Conservation (phyloP, 306 rosid species). For the Rosa persica region DNA sequence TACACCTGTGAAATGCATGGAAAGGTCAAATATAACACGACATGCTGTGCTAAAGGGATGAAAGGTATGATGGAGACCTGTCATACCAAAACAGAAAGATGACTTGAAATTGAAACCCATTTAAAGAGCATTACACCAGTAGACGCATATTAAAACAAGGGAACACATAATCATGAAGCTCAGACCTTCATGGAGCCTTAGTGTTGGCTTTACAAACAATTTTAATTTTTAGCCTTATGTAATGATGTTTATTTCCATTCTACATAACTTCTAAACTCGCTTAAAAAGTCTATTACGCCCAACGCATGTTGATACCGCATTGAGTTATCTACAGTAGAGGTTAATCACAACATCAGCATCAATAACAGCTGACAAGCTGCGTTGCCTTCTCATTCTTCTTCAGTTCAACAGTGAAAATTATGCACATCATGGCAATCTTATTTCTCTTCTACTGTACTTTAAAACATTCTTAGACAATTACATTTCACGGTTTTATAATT, state of each 20-base stretch:
- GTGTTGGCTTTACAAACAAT: neutral
- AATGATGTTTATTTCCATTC: neutral
- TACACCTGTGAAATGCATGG: slow-evolving; percentile 51
- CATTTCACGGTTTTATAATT: neutral
- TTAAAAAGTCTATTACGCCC: neutral
- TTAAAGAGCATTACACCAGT: neutral
- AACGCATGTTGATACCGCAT: neutral
- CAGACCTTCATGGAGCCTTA: neutral
- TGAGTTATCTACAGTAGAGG: neutral
- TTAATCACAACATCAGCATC: neutral
- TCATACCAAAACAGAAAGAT: neutral
- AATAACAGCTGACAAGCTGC: slow-evolving; percentile 5
- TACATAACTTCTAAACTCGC: neutral
- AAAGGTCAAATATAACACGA: neutral
- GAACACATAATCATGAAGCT: neutral
- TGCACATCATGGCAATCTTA: neutral
- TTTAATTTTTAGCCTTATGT: neutral
- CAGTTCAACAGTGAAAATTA: neutral
- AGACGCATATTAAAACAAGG: neutral
- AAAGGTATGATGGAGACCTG: neutral
- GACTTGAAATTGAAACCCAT: neutral
- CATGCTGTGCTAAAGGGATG: neutral
- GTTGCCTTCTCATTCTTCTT: neutral
- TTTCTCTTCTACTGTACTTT: neutral
- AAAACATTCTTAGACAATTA: neutral